phyloP scores from a whole-genome alignment of 164 flowering plant species.

The Magnolia kwangsiensis region DNA sequence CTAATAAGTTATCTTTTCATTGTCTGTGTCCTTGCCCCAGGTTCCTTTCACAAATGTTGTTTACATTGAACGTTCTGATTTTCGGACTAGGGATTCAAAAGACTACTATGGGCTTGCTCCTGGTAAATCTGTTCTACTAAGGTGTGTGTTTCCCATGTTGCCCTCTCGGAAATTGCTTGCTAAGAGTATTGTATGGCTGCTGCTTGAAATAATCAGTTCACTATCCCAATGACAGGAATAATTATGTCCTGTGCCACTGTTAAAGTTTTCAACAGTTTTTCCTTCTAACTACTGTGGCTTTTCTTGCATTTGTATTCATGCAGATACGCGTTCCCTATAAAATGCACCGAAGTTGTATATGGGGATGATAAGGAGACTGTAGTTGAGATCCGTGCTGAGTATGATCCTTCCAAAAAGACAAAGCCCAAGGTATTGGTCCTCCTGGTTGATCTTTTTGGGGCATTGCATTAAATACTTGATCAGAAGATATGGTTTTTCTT shows the following conservation, averaged over 20 bases:
- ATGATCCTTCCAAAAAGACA: slow-evolving; percentile 72
- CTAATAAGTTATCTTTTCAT: too few species aligned
- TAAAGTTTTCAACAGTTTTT: background rate
- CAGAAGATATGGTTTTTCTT: too few species aligned
- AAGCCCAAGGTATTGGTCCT: slow-evolving; percentile 73
- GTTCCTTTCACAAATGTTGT: slow-evolving; percentile 86
- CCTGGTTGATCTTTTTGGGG: too few species aligned
- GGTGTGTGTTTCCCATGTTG: slow-evolving; percentile 33
- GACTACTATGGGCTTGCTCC: slow-evolving; percentile 99
- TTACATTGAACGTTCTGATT: slow-evolving; percentile 86
- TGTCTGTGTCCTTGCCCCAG: slow-evolving; percentile 24
- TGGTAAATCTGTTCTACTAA: slow-evolving; percentile 87
- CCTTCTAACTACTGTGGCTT: background rate
- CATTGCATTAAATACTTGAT: too few species aligned
- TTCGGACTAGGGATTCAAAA: slow-evolving; percentile 85
- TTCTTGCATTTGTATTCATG: background rate
- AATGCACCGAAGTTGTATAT: slow-evolving; percentile 77
- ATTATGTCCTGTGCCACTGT: background rate
- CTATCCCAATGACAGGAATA: background rate
- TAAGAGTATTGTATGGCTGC: background rate
- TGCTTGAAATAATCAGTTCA: background rate
- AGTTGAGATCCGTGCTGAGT: slow-evolving; percentile 79
- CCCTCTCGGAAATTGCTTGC: background rate
- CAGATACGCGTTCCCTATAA: slow-evolving; percentile 95
- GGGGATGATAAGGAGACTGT: slow-evolving; percentile 73